These are phyloP conservation scores for Mucor velutinosus DNA, from an alignment of 371 early-diverging fungal species.

Conservation along the genomic window DNA sequence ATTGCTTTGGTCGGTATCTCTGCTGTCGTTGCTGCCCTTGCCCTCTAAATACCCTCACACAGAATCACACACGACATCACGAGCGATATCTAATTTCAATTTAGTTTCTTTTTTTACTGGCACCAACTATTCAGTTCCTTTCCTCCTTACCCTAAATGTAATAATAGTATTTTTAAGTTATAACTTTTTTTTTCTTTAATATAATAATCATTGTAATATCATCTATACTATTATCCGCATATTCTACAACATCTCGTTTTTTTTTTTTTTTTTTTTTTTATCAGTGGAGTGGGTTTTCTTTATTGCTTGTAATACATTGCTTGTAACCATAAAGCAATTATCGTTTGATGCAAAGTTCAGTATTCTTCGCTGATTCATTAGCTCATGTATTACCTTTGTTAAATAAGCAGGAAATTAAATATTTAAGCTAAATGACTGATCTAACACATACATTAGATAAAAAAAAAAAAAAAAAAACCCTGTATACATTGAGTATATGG, in stretches of 20 bases:
- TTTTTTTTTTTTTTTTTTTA: background rate
- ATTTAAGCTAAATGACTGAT: background rate
- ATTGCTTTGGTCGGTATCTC: slow-evolving; percentile 17
- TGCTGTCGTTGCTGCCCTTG: slow-evolving; percentile 12
- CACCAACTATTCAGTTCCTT: background rate
- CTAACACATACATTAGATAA: background rate
- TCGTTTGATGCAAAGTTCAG: background rate
- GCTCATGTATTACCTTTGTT: background rate
- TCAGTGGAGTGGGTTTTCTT: background rate
- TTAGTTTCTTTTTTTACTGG: background rate
- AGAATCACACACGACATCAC: background rate
- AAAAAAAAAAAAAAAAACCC: background rate
- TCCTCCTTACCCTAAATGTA: slow-evolving; percentile 2
- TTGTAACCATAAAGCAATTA: background rate
- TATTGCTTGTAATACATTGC: background rate
- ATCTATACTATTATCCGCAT: slow-evolving; percentile 1
- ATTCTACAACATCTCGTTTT: background rate
- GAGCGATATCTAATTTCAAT: background rate
- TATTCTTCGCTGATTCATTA: background rate
- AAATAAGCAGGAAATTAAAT: background rate
- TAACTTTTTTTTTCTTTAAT: background rate
- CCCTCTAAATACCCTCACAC: background rate
- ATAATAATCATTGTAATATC: slow-evolving; percentile 3
- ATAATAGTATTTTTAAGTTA: slow-evolving; percentile 7
- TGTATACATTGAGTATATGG: background rate